phyloP scores from a whole-genome alignment of 306 rosid species.

The Malus fusca region DNA sequence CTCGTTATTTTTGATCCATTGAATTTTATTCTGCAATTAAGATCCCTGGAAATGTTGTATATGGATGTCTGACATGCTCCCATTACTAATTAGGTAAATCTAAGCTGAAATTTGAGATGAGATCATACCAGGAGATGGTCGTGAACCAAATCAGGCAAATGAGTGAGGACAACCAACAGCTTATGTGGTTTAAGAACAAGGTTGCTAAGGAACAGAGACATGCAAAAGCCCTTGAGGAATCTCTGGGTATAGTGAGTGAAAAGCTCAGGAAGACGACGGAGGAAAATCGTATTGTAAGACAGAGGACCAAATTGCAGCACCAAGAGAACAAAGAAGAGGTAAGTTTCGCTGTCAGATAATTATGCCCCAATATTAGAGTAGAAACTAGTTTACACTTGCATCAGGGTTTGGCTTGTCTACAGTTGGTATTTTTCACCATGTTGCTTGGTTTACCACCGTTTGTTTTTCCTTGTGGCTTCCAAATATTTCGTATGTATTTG shows the following conservation, averaged over 20 bases:
- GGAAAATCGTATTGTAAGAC: slow-evolving; percentile 35
- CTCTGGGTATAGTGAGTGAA: slow-evolving; percentile 28
- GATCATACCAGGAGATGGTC: slow-evolving; percentile 70
- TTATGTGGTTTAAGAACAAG: slow-evolving; percentile 26
- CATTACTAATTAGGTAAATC: slow-evolving; percentile 45
- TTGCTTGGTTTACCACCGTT: not conserved
- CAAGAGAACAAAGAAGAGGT: slow-evolving; percentile 21
- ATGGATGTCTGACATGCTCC: not conserved
- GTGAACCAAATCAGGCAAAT: slow-evolving; percentile 50
- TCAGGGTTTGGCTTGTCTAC: not conserved
- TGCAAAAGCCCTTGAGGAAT: slow-evolving; percentile 21
- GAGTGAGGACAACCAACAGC: slow-evolving; percentile 53
- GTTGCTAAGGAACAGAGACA: slow-evolving; percentile 28
- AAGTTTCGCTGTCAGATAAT: slow-evolving; percentile 8
- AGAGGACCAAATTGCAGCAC: slow-evolving; percentile 29
- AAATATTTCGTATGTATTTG: not conserved
- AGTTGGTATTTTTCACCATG: not conserved
- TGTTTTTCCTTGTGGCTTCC: not conserved
- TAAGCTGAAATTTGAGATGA: slow-evolving; percentile 58
- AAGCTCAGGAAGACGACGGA: slow-evolving; percentile 26
- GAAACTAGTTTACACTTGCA: not conserved
- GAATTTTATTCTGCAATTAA: not conserved
- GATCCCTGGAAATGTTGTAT: not conserved
- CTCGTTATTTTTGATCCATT: not conserved
- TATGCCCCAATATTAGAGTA: not conserved